Percentiles rank a stretch among this genome's conserved stretches.
These are phyloP conservation scores for Chloromonas sp. DNA, from an alignment of 163 green algal genomes.

Conservation along the genomic window DNA sequence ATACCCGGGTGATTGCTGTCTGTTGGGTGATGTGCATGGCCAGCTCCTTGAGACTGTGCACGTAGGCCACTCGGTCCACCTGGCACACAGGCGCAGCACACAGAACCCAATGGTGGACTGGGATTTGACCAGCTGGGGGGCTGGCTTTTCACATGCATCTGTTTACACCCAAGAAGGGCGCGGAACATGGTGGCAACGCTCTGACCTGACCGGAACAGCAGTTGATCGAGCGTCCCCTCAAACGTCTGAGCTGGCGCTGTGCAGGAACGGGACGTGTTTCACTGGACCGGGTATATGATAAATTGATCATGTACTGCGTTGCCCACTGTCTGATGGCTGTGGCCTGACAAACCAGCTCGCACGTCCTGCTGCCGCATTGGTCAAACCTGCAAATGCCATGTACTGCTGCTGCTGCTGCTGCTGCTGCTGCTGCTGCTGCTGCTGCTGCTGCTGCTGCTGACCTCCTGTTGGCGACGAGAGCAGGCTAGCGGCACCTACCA, in stretches of 20 bases:
- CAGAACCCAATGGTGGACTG: not conserved
- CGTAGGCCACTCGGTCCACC: constrained; percentile 90
- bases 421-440: no score
- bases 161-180: not conserved
- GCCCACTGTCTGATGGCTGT: no score
- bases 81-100: constrained; percentile 19
- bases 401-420: no score
- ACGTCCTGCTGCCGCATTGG: no score
- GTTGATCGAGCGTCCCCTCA: not conserved
- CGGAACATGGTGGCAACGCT: not conserved
- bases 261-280: not conserved
- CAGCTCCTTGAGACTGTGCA: constrained; percentile 82
- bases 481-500: constrained; percentile 39
- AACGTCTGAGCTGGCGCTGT: not conserved
- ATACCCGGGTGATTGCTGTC: constrained; percentile 84
- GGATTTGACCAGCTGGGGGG: not conserved
- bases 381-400: no score
- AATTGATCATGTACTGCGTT: no score
- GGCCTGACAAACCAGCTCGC: no score
- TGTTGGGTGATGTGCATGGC: constrained; percentile 86
- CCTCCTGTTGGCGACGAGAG: no score
- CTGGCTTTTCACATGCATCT: not conserved
- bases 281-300: no score
- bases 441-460: no score
- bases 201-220: not conserved